Percentiles rank a stretch among this genome's conserved stretches.
These are phyloP conservation scores for Wallacemonas sp. DNA, from an alignment of 208 protist genomes.

Conservation along the genomic window DNA sequence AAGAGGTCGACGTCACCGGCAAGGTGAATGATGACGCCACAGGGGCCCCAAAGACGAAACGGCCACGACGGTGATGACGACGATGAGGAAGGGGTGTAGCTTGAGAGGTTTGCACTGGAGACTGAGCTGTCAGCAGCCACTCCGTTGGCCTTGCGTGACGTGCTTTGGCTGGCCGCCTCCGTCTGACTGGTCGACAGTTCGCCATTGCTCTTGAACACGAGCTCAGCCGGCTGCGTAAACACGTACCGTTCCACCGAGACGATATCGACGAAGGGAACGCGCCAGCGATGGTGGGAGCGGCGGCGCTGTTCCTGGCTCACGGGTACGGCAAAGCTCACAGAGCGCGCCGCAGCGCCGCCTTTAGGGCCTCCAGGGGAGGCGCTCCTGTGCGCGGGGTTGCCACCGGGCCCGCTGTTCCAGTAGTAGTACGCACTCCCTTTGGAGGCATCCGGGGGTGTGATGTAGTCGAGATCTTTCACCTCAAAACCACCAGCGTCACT, in stretches of 20 bases:
- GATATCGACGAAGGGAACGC: conserved; percentile 34
- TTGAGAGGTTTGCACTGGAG: background rate
- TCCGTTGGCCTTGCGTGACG: background rate
- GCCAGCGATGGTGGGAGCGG: conserved; percentile 18
- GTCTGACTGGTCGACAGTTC: background rate
- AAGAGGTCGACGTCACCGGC: conserved; percentile 27
- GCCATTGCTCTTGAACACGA: conserved; percentile 26
- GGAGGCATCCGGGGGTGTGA: background rate
- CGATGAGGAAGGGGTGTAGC: too few species aligned
- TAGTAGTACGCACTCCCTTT: background rate
- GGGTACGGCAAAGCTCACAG: conserved; percentile 2
- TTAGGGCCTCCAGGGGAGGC: too few species aligned
- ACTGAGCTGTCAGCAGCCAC: background rate
- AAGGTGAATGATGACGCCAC: conserved; percentile 33
- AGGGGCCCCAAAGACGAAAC: conserved; percentile 44
- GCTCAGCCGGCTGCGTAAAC: conserved; percentile 30
- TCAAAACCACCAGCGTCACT: background rate
- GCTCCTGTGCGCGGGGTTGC: background rate
- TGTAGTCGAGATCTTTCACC: conserved; percentile 9
- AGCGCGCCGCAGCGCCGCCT: background rate
- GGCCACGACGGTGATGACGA: too few species aligned
- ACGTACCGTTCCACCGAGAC: conserved; percentile 28
- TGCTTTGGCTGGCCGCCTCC: background rate
- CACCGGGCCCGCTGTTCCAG: conserved; percentile 11
- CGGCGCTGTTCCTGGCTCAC: background rate